Base-by-base conservation (phyloP, 2,329 filamentous ascomycete species). In the Coniochaeta sp. region DNA sequence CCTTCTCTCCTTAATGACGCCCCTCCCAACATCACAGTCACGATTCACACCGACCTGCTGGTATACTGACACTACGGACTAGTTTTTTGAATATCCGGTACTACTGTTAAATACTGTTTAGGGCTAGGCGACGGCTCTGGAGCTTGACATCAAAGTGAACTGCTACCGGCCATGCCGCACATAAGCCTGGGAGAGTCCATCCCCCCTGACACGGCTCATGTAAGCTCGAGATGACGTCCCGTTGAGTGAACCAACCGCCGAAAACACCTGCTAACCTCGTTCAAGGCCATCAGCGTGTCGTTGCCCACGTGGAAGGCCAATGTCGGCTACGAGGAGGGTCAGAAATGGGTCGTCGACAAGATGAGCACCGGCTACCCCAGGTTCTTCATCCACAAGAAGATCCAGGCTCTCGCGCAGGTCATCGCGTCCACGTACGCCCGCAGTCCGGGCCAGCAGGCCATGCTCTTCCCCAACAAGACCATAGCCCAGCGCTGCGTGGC, bases 341-440 rank as follows among this genome's bases (percentile, higher is more conserved):
- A 96, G 71, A 79, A 87, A 60, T 95, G 91, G 88, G 90, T 99
- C n/a, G 65, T 95, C 19, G 83, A 82, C 63, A 89, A 87, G 70
- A 89, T 99, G 92, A 82, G 85, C 65, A 96, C 90, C 52, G 95
- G 95, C 38, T 99, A 99, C 74, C 95, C 95, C 62, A 85, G 89
- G 59, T 99, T 98, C 78, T 97, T 96, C 74, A 87, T 98, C 63
- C 91, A 98, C 74, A 89, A 87, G 68, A 86, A 82, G 65, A 96
- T 98, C 65, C 80, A 87, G 64, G 84, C 84, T 38, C 87, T 99
- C 62, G 88, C 87, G 16, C 74, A 79, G 55, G 85, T 88, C 58
- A 85, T 98, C 55, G 75, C 88, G 22, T 77, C 80, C 34, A 83
- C 80, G 57, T 80, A 89, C 75, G 89, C 88, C 47, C 78, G 76